Evolutionary conservation across 305 asterid genomes (phyloP).

Genomic region (Fraxinus angustifolia): DNA sequence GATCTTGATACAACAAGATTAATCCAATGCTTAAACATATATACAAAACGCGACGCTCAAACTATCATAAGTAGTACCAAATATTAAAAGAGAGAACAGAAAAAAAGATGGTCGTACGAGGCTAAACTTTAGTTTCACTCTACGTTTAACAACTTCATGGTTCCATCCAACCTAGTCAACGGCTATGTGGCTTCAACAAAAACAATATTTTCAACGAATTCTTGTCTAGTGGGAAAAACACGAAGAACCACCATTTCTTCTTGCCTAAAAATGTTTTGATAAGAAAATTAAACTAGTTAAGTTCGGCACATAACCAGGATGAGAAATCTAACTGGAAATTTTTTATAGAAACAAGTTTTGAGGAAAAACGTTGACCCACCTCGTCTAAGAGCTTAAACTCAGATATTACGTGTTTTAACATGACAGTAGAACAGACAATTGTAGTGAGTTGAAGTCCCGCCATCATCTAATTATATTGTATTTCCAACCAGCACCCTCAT

Average conservation of each 20-base stretch:
- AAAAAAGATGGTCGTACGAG: not conserved
- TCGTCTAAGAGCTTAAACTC: not conserved
- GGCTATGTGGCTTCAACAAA: not conserved
- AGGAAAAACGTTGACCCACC: not conserved
- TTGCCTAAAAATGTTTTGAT: not conserved
- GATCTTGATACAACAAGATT: too few species aligned
- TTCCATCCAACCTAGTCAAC: not conserved
- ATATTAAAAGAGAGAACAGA: not conserved
- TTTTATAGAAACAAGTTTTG: not conserved
- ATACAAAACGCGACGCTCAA: not conserved
- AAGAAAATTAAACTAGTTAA: not conserved
- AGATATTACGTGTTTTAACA: not conserved
- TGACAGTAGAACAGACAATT: not conserved
- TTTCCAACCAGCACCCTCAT: not conserved
- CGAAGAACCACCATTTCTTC: not conserved
- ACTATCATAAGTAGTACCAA: not conserved
- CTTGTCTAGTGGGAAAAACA: not conserved
- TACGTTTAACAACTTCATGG: not conserved
- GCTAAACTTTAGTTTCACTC: not conserved
- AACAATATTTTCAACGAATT: not conserved
- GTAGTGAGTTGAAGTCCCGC: not conserved
- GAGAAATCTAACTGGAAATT: not conserved
- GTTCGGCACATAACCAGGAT: not conserved
- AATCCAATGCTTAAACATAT: not conserved
- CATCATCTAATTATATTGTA: not conserved